Conservation (phyloP, 805 yeast species). For the Brettanomyces nanus region DNA sequence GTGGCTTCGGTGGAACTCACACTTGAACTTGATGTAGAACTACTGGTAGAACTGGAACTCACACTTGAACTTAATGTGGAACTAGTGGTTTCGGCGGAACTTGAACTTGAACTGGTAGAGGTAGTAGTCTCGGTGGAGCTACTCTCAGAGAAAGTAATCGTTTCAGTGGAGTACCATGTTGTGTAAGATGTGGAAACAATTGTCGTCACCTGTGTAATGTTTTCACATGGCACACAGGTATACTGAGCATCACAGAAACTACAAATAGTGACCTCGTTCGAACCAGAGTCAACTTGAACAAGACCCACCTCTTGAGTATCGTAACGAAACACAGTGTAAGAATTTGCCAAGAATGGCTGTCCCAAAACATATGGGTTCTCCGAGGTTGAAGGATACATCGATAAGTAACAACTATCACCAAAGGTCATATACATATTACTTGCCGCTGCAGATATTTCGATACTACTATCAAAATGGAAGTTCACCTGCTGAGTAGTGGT, state of each 20-base stretch:
- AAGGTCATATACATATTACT: conserved; percentile 13
- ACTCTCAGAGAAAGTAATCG: conserved; percentile 2
- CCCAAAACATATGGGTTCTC: conserved; percentile 41
- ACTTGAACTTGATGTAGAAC: no score
- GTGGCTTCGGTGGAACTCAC: no score
- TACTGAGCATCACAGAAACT: conserved; percentile 10
- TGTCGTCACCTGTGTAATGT: conserved; percentile 7
- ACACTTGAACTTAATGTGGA: no score
- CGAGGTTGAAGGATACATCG: conserved; percentile 9
- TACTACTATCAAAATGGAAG: conserved; percentile 13
- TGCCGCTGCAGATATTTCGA: conserved; percentile 14
- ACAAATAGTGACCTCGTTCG: conserved; percentile 11
- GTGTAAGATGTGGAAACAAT: conserved; percentile 7
- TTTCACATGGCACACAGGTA: conserved; percentile 13
- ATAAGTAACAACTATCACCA: conserved; percentile 14
- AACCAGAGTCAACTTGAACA: conserved; percentile 36
- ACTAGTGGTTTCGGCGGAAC: no score
- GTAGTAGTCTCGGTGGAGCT: no score
- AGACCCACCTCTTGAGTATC: conserved; percentile 49
- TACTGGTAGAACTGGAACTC: no score
- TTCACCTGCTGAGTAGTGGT: conserved; percentile 8
- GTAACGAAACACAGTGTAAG: conserved; percentile 58
- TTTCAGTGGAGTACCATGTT: conserved; percentile 4
- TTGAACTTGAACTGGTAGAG: no score
- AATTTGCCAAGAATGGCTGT: conserved; percentile 54